Evolutionary conservation across 2,329 filamentous ascomycete genomes (phyloP).

Genomic region (Lecanosticta acicola): DNA sequence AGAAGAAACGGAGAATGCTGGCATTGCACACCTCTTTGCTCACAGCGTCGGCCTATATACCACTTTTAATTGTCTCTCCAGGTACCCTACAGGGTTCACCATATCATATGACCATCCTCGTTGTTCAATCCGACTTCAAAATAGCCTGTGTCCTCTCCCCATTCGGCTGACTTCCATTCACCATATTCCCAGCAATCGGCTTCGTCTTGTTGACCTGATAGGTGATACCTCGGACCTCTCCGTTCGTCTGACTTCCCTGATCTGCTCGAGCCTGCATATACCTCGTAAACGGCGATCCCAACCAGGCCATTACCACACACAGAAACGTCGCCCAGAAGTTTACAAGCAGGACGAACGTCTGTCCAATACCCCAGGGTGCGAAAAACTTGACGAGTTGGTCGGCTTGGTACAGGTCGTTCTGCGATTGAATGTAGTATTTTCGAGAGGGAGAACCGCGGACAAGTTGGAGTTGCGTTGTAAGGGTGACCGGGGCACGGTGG

Average conservation of each 20-base stretch:
- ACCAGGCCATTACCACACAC: conserved; percentile 56
- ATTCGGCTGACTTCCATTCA: not conserved
- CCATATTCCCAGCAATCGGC: not conserved
- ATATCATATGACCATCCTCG: no score
- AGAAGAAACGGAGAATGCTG: not conserved
- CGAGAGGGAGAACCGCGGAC: conserved; percentile 12
- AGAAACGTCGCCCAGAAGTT: conserved; percentile 60
- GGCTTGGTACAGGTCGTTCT: conserved; percentile 77
- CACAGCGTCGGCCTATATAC: no score
- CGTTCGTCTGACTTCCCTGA: conserved; percentile 2
- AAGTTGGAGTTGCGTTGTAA: conserved; percentile 32
- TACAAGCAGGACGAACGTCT: conserved; percentile 51
- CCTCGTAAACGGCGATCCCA: conserved; percentile 45
- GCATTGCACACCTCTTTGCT: no score
- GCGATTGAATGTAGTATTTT: conserved; percentile 66
- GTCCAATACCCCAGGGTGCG: conserved; percentile 48
- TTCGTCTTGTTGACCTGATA: conserved; percentile 2
- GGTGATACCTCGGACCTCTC: conserved; percentile 2
- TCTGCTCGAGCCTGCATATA: conserved; percentile 7
- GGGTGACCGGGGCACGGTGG: conserved; percentile 51
- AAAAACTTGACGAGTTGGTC: conserved; percentile 72
- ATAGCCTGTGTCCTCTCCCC: no score
- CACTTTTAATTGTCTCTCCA: no score
- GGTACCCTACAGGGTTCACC: no score
- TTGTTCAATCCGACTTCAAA: no score